These are phyloP conservation scores for Malania oleifera DNA, from an alignment of 164 flowering plant genomes.

Conservation along the genomic window DNA sequence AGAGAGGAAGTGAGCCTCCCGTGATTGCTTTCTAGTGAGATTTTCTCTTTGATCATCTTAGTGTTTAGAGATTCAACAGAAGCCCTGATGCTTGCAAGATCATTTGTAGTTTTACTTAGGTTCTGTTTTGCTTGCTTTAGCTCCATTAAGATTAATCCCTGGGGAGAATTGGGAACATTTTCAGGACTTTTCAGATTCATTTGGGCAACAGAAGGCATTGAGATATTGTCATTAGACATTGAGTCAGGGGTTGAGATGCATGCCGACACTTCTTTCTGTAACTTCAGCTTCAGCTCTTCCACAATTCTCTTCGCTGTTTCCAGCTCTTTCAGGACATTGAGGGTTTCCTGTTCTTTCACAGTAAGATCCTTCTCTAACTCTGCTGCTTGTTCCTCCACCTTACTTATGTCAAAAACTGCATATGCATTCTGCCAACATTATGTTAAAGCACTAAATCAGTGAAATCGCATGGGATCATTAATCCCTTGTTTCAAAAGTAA, in stretches of 20 bases:
- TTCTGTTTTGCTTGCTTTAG: slow-evolving; percentile 51
- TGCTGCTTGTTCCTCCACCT: slow-evolving; percentile 49
- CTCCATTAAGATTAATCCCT: slow-evolving; percentile 44
- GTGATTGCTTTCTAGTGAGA: slow-evolving; percentile 23
- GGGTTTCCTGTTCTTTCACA: slow-evolving; percentile 53
- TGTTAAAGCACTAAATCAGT: neutral
- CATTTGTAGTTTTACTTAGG: slow-evolving; percentile 42
- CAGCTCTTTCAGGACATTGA: slow-evolving; percentile 52
- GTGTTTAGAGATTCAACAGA: slow-evolving; percentile 46
- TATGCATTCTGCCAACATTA: slow-evolving; percentile 21
- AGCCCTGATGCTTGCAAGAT: slow-evolving; percentile 47
- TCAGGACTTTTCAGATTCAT: slow-evolving; percentile 16
- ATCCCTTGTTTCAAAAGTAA: neutral
- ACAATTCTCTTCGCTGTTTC: slow-evolving; percentile 45
- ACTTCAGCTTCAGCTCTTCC: slow-evolving; percentile 45
- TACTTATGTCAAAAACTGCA: slow-evolving; percentile 36
- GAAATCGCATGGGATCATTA: neutral
- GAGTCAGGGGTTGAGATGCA: slow-evolving; percentile 13
- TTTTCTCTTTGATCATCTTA: slow-evolving; percentile 40
- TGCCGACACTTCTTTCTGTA: slow-evolving; percentile 30
- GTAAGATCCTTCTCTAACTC: slow-evolving; percentile 52
- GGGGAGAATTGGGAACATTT: slow-evolving; percentile 21
- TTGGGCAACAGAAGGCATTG: slow-evolving; percentile 16
- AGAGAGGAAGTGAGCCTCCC: slow-evolving; percentile 16
- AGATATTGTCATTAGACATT: slow-evolving; percentile 1